These are phyloP conservation scores for Colletotrichum godetiae DNA, from an alignment of 2,329 filamentous ascomycete species.

Conservation along the genomic window DNA sequence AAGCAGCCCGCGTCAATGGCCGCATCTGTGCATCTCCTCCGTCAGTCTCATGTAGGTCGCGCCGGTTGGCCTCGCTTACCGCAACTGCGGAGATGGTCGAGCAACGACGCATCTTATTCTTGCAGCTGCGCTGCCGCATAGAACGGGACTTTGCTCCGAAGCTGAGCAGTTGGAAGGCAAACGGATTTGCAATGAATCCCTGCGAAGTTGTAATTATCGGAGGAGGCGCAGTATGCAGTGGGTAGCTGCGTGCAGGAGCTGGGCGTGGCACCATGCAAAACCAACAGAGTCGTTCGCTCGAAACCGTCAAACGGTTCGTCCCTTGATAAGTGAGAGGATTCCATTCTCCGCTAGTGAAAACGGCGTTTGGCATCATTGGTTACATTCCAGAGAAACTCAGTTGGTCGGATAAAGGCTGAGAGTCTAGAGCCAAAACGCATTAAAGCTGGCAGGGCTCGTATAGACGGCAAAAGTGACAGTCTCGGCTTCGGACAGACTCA, in stretches of 20 bases:
- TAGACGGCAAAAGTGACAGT: not conserved
- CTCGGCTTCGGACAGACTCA: not conserved
- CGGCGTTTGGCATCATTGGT: slow-evolving; percentile 6
- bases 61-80: not conserved
- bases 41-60: no score
- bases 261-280: no score
- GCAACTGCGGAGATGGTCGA: not conserved
- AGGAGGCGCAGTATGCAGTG: not conserved
- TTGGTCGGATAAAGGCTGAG: not conserved
- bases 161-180: not conserved
- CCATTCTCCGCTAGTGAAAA: not conserved
- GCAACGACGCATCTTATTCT: not conserved
- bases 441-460: not conserved
- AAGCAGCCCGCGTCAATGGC: not conserved
- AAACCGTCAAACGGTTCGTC: not conserved
- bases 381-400: not conserved
- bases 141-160: not conserved
- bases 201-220: not conserved
- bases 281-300: not conserved
- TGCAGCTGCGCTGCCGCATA: not conserved
- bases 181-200: not conserved
- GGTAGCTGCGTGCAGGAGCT: not conserved
- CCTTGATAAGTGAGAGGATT: no score
- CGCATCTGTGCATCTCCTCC: not conserved
- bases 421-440: not conserved